Percentiles rank a stretch among this genome's conserved stretches.
phyloP scores from a whole-genome alignment of 179 eudicot genomes.

The Spinacia oleracea region DNA sequence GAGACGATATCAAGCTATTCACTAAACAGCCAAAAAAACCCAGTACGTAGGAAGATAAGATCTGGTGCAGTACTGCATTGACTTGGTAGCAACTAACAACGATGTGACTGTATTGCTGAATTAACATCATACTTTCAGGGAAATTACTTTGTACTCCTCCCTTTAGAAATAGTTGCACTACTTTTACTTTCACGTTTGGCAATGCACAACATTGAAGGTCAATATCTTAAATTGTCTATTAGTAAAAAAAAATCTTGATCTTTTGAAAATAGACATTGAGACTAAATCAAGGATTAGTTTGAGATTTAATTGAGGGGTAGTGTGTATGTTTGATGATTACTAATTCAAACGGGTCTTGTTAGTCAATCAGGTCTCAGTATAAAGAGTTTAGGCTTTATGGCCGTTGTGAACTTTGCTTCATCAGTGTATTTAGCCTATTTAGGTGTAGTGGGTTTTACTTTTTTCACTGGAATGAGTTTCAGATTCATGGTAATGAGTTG shows the following conservation, averaged over 20 bases:
- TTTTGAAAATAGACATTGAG: too few relatives aligned
- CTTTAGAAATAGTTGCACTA: too few relatives aligned
- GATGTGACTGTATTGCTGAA: not conserved
- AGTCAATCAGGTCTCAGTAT: not conserved
- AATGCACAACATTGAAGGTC: too few relatives aligned
- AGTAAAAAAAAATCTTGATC: too few relatives aligned
- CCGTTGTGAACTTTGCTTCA: not conserved
- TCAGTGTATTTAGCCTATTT: not conserved
- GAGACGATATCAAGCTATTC: not conserved
- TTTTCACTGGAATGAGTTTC: not conserved
- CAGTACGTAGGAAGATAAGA: too few relatives aligned
- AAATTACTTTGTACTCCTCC: too few relatives aligned
- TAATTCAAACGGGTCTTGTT: not conserved
- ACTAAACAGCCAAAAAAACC: too few relatives aligned
- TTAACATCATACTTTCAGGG: not conserved
- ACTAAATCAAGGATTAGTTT: not conserved
- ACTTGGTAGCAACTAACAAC: not conserved
- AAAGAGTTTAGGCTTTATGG: not conserved
- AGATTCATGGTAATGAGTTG: too few relatives aligned
- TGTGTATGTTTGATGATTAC: not conserved
- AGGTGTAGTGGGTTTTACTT: not conserved
- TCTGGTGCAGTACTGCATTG: not conserved
- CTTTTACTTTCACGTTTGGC: too few relatives aligned
- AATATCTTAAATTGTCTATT: too few relatives aligned
- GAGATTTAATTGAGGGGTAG: not conserved